A percentile compares a stretch with the other conserved stretches of the same genome.
These are phyloP conservation scores for Gypsophila paniculata DNA, from an alignment of 179 eudicot species.

Conservation along the genomic window DNA sequence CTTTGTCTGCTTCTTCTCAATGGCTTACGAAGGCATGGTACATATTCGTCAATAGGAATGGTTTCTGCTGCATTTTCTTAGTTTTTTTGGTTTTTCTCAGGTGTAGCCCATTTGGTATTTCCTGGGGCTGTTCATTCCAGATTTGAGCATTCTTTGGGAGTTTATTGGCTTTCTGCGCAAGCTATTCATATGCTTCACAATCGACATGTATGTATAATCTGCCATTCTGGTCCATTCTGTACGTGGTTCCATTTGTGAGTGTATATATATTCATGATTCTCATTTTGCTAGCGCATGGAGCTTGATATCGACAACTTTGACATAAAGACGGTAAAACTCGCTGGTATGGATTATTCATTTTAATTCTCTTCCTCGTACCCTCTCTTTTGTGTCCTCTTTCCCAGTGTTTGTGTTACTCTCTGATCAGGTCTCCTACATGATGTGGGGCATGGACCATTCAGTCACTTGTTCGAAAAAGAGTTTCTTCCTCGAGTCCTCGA, in stretches of 20 bases:
- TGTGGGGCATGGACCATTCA: conserved; percentile 87
- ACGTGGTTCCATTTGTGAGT: background rate
- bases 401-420: background rate
- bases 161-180: conserved; percentile 75
- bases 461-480: conserved; percentile 70
- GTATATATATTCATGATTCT: background rate
- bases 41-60: background rate
- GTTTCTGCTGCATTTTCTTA: conserved; percentile 6
- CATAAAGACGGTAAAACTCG: conserved; percentile 65
- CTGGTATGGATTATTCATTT: conserved; percentile 38
- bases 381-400: too few relatives aligned
- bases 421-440: conserved; percentile 70
- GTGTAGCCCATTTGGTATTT: conserved; percentile 64
- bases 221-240: conserved; percentile 16
- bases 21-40: background rate
- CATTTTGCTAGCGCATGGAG: conserved; percentile 53
- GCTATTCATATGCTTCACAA: conserved; percentile 51
- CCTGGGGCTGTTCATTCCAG: conserved; percentile 90
- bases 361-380: background rate
- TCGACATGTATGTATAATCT: conserved; percentile 45
- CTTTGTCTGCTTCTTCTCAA: background rate
- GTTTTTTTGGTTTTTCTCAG: conserved; percentile 31
- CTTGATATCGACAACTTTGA: conserved; percentile 66
- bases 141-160: conserved; percentile 88
- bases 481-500: conserved; percentile 64